Base-by-base conservation (phyloP, 2,329 filamentous ascomycete species). In the Hypoxylon sp. region DNA sequence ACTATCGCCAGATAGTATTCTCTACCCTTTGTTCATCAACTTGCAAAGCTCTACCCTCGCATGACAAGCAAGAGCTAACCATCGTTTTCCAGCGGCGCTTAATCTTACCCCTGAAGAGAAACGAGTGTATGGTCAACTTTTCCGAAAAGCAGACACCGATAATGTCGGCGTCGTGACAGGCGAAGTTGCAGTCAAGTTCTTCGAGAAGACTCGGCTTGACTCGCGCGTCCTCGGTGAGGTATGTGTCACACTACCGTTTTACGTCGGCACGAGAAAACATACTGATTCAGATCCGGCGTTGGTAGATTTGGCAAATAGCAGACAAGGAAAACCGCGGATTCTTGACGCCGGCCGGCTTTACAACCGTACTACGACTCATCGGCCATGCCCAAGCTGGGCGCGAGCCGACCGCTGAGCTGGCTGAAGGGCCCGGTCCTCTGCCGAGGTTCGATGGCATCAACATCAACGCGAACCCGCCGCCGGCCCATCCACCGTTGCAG, bases 271-370 rank as follows among this genome's bases (percentile, higher is more conserved):
- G 41, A 42, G 48, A 24, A 52, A 13, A 38, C 13, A 42, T 66
- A 60, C 73, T 75, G 58, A 78, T 66, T 51, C 38, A 15, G 23
- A 13, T 41, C 45, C 50, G n/a, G 63, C 53, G 8, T 10, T 20
- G 64, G 57, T 75, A 97, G 90, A 98, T 99, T 83, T 99, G 95
- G 95, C 94, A 98, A 78, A 95, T 99, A 74, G 94, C 95, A 67
- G 95, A 99, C 79, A 92, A 86, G 66, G 94, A 98, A 79, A 99
- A 99, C 79, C 87, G 93, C 64, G 95, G 95, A 48, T 90, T 98
- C 67, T 81, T 99, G 66, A 97, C 93, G 27, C 92, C 92, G 17
- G 86, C 92, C 37, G 95, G 94, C 73, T 99, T 99, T 78, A 91
- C 93, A 60, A 86, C 97, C 73, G 95, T 96, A 55, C 78, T 99